Base-by-base conservation (phyloP, 2,329 filamentous ascomycete species). In the Clonostachys rosea region DNA sequence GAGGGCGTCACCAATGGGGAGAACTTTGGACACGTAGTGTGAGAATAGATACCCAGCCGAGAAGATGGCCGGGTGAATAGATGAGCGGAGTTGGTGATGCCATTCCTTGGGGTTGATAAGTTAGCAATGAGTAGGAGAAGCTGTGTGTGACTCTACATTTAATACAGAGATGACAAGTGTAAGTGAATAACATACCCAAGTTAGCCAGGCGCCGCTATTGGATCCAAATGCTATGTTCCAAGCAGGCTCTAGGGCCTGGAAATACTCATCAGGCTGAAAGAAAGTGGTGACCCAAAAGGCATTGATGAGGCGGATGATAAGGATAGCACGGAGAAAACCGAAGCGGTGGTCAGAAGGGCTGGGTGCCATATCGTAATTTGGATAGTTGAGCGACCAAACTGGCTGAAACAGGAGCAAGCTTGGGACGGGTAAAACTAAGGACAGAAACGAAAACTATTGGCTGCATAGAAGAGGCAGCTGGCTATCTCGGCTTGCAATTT, bases 231-330 rank as follows among this genome's bases (percentile, higher is more conserved):
- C 87, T 47, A 94, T 77, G 58, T 84, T 75, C 91, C 92, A 97
- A 55, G 94, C 94, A 46, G 94, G 92, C 70, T 99, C 94, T 41
- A 97, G 79, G 2, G 91, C 87, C 63, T 99, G 94, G 61, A 94
- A 99, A 73, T 89, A 97, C 67, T 99, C 94, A 71, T 99, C 94
- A 30, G 94, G 94, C 67, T 99, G 94, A 70, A 99, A 99, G 66
- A 96, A 99, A 17, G 94, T 97, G 54, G 81, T 75, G 48, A 95
- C 74, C 52, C 76, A 82, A 56, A 94, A 75, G 34, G 90, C 84
- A 69, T 96, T 96, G 63, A 88, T 65, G 53, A 92, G 76, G 47
- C 94, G 89, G 52, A 95, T 79, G 39, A 81, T 74, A 54, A 96
- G 57, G 46, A 81, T 66, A 50, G 59, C 51, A 43, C 54, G 57